Evolutionary conservation across 257 asterid species (phyloP).

Genomic region (Fraxinus excelsior): DNA sequence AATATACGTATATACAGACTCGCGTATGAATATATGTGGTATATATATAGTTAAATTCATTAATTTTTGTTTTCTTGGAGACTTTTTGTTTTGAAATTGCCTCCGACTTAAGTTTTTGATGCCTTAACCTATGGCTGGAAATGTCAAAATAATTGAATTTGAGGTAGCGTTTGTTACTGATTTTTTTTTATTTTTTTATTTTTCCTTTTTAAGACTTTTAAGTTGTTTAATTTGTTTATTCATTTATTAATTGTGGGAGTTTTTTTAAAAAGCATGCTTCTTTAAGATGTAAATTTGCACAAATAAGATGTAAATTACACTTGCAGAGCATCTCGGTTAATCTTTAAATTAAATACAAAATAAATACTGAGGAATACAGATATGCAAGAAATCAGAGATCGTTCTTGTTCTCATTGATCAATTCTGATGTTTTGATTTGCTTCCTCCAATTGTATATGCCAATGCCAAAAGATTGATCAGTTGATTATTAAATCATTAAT

Average conservation of each 20-base stretch:
- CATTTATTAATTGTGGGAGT: neutral
- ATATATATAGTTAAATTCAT: no score
- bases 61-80: neutral
- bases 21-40: neutral
- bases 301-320: neutral
- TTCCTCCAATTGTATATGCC: neutral
- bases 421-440: neutral
- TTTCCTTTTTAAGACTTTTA: neutral
- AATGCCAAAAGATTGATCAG: neutral
- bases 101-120: neutral
- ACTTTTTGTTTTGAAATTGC: neutral
- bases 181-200: neutral
- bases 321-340: neutral
- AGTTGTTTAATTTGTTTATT: neutral
- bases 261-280: neutral
- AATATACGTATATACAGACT: neutral
- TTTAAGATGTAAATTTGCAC: neutral
- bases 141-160: slow-evolving; percentile 8
- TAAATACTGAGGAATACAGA: neutral
- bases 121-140: neutral
- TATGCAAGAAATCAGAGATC: neutral
- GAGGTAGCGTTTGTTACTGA: neutral
- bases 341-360: neutral
- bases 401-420: neutral
- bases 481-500: neutral